phyloP scores from a whole-genome alignment of 2,329 filamentous ascomycete genomes.

The Fusarium papillatum region DNA sequence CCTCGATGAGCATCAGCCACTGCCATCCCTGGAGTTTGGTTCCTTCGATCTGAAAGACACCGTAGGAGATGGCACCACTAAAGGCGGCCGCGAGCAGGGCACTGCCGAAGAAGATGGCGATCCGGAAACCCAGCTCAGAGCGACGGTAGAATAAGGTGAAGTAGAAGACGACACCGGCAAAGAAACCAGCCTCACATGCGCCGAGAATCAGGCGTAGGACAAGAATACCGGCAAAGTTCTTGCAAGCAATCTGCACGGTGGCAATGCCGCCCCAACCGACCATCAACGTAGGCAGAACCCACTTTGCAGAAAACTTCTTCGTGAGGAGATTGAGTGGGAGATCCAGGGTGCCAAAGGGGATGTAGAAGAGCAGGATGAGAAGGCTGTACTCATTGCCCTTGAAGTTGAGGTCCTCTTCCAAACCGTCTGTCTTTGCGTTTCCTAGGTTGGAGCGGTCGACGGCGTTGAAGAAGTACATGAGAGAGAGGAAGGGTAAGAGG shows the following conservation, averaged over 20 bases:
- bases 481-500: background rate
- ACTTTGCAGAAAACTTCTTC: slow-evolving; percentile 42
- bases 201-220: background rate
- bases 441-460: slow-evolving; percentile 12
- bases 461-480: slow-evolving; percentile 1
- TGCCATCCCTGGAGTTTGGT: background rate
- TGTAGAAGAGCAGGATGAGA: slow-evolving; percentile 48
- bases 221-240: background rate
- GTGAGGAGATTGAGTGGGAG: slow-evolving; percentile 40
- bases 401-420: slow-evolving; percentile 7
- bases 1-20: background rate
- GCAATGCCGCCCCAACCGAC: slow-evolving; percentile 35
- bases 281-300: slow-evolving; percentile 46
- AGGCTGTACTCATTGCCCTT: slow-evolving; percentile 36
- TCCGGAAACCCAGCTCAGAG: background rate
- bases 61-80: slow-evolving; percentile 39
- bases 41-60: slow-evolving; percentile 36
- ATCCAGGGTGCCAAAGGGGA: slow-evolving; percentile 44
- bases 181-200: background rate
- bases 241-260: background rate
- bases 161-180: background rate
- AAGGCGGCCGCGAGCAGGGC: slow-evolving; percentile 2
- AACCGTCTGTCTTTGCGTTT: slow-evolving; percentile 6
- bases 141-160: background rate
- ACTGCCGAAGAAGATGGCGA: background rate